Percentiles rank a stretch among this genome's conserved stretches.
phyloP scores from a whole-genome alignment of 1,139 yeast genomes.

The Saccharomycopsis phalli region DNA sequence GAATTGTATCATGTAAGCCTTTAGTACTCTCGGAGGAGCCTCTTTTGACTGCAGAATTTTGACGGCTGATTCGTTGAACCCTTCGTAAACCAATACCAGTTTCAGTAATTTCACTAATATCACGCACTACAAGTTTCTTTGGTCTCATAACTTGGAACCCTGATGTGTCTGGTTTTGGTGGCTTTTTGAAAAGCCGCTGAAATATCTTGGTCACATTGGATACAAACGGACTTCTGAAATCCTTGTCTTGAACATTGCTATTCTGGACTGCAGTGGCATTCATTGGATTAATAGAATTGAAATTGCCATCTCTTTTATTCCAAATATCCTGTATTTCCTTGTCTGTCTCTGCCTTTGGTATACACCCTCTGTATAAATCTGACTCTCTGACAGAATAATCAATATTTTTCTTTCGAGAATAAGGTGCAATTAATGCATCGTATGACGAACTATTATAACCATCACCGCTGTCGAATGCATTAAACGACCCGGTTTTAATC shows the following conservation, averaged over 20 bases:
- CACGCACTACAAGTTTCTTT: constrained; percentile 13
- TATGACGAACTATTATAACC: neutral
- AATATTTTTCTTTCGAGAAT: constrained; percentile 10
- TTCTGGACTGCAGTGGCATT: constrained; percentile 2
- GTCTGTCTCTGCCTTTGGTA: constrained; percentile 8
- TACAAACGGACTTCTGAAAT: constrained; percentile 1
- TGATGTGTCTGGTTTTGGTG: neutral
- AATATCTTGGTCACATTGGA: constrained; percentile 5
- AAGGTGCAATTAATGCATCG: constrained; percentile 9
- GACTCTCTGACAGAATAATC: constrained; percentile 20
- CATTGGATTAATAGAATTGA: constrained; percentile 18
- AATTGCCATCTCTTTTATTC: constrained; percentile 19
- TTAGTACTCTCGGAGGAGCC: neutral
- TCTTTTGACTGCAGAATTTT: neutral
- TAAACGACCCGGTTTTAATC: too few species aligned
- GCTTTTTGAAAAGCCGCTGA: constrained; percentile 1
- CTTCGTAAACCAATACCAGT: neutral
- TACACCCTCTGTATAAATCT: constrained; percentile 15
- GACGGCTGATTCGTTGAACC: neutral
- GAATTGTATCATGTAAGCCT: constrained; percentile 3
- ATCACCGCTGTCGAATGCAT: too few species aligned
- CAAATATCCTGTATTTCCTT: constrained; percentile 18
- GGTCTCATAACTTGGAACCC: constrained; percentile 19
- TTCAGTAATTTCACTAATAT: constrained; percentile 2
- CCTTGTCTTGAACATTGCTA: neutral